These are phyloP conservation scores for Eutrema salsugineum DNA, from an alignment of 441 rosid genomes.

Conservation along the genomic window DNA sequence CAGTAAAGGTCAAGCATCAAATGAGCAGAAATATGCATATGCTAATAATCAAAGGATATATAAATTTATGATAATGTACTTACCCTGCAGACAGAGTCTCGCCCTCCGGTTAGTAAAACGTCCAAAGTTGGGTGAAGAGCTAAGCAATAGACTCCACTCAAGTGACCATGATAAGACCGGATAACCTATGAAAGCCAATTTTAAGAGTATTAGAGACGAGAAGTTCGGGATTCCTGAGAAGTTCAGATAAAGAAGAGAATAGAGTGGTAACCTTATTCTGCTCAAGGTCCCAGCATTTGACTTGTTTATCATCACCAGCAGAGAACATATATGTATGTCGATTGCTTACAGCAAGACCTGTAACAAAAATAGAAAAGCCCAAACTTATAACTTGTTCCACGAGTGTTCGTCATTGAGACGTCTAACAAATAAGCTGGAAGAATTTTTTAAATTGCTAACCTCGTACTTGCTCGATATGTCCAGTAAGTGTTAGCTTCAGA, in stretches of 20 bases:
- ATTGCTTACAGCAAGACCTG: constrained; percentile 92
- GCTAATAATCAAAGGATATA: neutral
- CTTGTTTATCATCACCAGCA: constrained; percentile 99
- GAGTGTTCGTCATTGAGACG: neutral
- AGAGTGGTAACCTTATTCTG: constrained; percentile 77
- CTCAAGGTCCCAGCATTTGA: constrained; percentile 99
- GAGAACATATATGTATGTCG: constrained; percentile 94
- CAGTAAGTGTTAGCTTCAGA: constrained; percentile 87
- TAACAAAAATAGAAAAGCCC: constrained; percentile 8
- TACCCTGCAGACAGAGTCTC: constrained; percentile 99
- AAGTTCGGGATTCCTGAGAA: neutral
- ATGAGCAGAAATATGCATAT: neutral
- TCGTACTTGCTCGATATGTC: constrained; percentile 93
- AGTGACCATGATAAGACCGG: constrained; percentile 98
- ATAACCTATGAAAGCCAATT: constrained; percentile 53
- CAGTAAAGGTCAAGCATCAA: neutral
- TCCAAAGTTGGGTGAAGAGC: constrained; percentile 96
- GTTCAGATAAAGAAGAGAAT: neutral
- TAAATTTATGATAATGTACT: neutral
- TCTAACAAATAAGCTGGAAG: neutral
- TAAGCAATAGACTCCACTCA: constrained; percentile 98
- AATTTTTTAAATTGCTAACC: constrained; percentile 44
- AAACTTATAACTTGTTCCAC: neutral
- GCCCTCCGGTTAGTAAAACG: constrained; percentile 89
- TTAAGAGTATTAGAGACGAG: neutral